Evolutionary conservation across 176 grass and related monocot species (phyloP), one percentile per base, ranked within the genome.

Genomic region (Neostapfia colusana): DNA sequence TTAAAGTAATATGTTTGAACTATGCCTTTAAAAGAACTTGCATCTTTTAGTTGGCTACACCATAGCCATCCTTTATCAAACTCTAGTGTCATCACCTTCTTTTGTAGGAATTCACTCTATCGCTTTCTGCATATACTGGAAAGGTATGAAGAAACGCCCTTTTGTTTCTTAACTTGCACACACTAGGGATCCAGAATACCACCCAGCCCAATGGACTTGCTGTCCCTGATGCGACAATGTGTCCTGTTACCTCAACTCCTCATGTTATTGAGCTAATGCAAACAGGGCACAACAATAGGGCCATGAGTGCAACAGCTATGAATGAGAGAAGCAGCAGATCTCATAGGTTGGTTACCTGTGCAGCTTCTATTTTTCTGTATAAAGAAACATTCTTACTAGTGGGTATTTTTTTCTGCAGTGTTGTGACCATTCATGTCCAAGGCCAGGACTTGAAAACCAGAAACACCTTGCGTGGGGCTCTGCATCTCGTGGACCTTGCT

Each of bases 321-420:
- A 97, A 93, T 74, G 93, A 93, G 67, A 88, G 93, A 70, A 97
- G 93, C 68, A 97, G 93, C 67, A 85, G 93, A 79, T 97, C 93
- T 57, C 93, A 97, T 41, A 97, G 93, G 93, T 87, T 70, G 40
- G 28, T 67, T 82, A 58, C 13, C 27, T 64, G 45, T 43, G 41
- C 7, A 46, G 27, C 49, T 82, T 75, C 26, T 60, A 15, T 67
- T 87, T 63, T 61, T 60, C 4, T 70, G 9, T 40, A 27, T 41
- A 34, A 69, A 60, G 21, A 62, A 42, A 66, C 56, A 55, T 59
- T 63, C 77, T 62, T 78, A 72, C 65, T 46, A 28, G 39, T 50
- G 3, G 46, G 10, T 50, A 80, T 69, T 75, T 31, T 81, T 81
- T 74, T 54, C 10, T 84, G 70, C 86, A 96, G 93, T 73, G 85